Evolutionary conservation across 495 filamentous ascomycete genomes (phyloP).

Genomic region (Sphaerosporella brunnea): DNA sequence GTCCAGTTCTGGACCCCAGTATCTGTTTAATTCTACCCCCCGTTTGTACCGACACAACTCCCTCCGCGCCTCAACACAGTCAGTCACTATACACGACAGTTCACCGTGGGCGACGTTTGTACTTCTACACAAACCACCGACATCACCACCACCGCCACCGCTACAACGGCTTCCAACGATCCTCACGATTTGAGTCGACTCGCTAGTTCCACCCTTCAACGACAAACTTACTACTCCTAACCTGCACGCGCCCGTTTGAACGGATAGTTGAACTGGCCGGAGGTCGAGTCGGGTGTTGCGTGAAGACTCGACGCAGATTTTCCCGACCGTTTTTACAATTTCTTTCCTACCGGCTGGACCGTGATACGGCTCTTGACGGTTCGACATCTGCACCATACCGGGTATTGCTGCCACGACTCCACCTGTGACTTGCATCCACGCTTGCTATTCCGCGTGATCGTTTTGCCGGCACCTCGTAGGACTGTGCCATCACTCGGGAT

Average conservation of each 20-base stretch:
- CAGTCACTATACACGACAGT: too few species aligned
- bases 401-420: neutral
- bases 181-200: neutral
- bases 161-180: neutral
- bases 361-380: constrained; percentile 13
- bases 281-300: neutral
- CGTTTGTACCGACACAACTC: constrained; percentile 17
- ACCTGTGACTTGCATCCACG: neutral
- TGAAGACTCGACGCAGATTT: neutral
- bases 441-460: neutral
- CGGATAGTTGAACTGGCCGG: neutral
- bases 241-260: neutral
- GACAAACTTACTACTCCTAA: neutral
- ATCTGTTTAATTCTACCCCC: constrained; percentile 7
- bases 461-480: neutral
- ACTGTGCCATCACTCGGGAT: neutral
- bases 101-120: too few species aligned
- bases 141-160: constrained; percentile 12
- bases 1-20: constrained; percentile 6
- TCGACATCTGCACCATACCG: neutral
- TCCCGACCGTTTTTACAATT: constrained; percentile 14
- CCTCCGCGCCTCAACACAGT: too few species aligned
- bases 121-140: constrained; percentile 8
- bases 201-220: neutral
- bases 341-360: constrained; percentile 26